Percentiles rank a stretch among this genome's conserved stretches.
phyloP scores from a whole-genome alignment of 257 asterid species.

The Solanum megistacrolobum region DNA sequence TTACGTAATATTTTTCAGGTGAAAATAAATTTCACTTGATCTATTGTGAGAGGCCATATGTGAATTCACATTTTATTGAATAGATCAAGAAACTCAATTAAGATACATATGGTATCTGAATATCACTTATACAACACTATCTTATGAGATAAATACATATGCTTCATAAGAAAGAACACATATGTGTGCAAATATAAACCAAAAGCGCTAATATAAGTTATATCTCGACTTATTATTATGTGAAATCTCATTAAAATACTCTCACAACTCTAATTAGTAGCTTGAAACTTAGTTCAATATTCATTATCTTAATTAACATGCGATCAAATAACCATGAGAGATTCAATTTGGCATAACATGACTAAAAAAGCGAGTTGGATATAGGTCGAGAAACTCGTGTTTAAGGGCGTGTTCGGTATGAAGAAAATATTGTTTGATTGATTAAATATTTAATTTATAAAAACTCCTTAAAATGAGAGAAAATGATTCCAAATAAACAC shows the following conservation, averaged over 20 bases:
- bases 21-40: neutral
- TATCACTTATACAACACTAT: neutral
- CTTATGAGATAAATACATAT: neutral
- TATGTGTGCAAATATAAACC: neutral
- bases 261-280: neutral
- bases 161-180: neutral
- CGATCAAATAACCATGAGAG: neutral
- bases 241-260: neutral
- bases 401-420: too few species aligned
- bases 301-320: neutral
- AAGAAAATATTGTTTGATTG: neutral
- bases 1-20: too few species aligned
- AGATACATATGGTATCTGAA: neutral
- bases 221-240: too few species aligned
- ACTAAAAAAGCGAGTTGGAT: too few species aligned
- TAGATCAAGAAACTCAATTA: neutral
- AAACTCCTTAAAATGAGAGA: neutral
- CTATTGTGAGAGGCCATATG: neutral
- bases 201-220: neutral
- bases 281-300: neutral
- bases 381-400: neutral
- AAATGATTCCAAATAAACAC: too few species aligned
- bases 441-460: too few species aligned
- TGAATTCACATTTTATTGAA: neutral
- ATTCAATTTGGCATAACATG: neutral